Percentiles rank a stretch among this genome's conserved stretches.
Conservation (phyloP, 169 alveolate genomes). For the Plasmodium falciparum region DNA sequence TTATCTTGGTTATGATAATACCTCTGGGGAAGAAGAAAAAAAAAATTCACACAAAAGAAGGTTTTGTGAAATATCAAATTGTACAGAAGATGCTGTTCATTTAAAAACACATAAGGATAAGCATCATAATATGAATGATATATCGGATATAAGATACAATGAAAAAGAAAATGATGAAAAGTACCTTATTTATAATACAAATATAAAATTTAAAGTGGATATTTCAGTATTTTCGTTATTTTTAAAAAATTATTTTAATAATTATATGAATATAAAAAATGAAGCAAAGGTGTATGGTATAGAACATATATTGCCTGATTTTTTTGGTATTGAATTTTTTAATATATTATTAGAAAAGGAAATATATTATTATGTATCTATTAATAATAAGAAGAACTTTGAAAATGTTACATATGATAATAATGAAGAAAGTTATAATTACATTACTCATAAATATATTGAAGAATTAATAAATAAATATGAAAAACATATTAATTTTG, state of each 20-base stretch:
- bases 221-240: not conserved
- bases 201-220: not conserved
- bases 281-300: not conserved
- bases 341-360: slow-evolving; percentile 23
- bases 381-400: slow-evolving; percentile 11
- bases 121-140: not conserved
- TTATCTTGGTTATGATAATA: not conserved
- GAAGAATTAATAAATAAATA: slow-evolving; percentile 29
- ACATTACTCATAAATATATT: slow-evolving; percentile 16
- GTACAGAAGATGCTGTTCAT: not conserved
- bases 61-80: not conserved
- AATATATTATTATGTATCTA: slow-evolving; percentile 8
- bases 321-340: slow-evolving; percentile 1
- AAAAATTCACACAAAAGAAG: not conserved
- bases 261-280: not conserved
- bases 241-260: slow-evolving; percentile 10
- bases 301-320: slow-evolving; percentile 21
- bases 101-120: not conserved
- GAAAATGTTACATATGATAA: not conserved
- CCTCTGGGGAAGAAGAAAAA: not conserved
- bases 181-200: not conserved
- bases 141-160: not conserved
- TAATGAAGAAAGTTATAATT: slow-evolving; percentile 7
- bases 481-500: slow-evolving; percentile 29
- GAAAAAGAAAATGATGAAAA: slow-evolving; percentile 2